These are phyloP conservation scores for Septoria linicola DNA, from an alignment of 2,329 filamentous ascomycete species.

Conservation along the genomic window DNA sequence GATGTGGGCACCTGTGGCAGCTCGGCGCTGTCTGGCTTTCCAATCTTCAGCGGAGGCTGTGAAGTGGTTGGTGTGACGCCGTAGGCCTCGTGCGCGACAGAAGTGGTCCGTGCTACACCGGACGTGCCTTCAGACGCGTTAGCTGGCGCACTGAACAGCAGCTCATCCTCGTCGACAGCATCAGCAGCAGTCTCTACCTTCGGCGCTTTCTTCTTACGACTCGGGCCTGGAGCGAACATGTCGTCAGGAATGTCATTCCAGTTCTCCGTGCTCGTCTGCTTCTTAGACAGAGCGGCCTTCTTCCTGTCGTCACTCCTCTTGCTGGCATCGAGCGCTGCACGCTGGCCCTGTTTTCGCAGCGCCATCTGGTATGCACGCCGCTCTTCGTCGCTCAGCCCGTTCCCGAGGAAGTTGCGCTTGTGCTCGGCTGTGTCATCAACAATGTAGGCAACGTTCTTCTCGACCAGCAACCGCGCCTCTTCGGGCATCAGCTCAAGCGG, in stretches of 20 bases:
- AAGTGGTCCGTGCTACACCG: slow-evolving; percentile 17
- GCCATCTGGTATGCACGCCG: slow-evolving; percentile 61
- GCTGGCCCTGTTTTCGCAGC: slow-evolving; percentile 55
- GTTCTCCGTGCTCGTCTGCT: slow-evolving; percentile 34
- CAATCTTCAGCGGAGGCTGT: slow-evolving; percentile 42
- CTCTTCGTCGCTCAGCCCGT: slow-evolving; percentile 54
- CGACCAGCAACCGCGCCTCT: slow-evolving; percentile 78
- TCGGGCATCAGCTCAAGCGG: slow-evolving; percentile 89
- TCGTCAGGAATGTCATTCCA: slow-evolving; percentile 41
- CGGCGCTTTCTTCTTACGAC: slow-evolving; percentile 22
- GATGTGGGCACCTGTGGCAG: slow-evolving; percentile 48
- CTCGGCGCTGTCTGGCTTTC: slow-evolving; percentile 11
- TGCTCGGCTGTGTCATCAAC: slow-evolving; percentile 78
- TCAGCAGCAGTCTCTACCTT: slow-evolving; percentile 20
- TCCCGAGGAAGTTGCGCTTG: slow-evolving; percentile 56
- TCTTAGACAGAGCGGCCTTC: slow-evolving; percentile 51
- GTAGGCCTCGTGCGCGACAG: slow-evolving; percentile 26
- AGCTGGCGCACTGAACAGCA: slow-evolving; percentile 31
- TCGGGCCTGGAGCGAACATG: slow-evolving; percentile 30
- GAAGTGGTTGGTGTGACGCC: slow-evolving; percentile 53
- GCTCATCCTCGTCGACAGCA: slow-evolving; percentile 30
- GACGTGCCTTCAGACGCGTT: slow-evolving; percentile 23
- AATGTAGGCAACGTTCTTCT: slow-evolving; percentile 72
- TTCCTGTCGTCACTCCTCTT: slow-evolving; percentile 52
- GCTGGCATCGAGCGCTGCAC: slow-evolving; percentile 48